Evolutionary conservation across 495 filamentous ascomycete species (phyloP), one percentile per base, ranked within the genome.

Genomic region (Neurospora terricola): DNA sequence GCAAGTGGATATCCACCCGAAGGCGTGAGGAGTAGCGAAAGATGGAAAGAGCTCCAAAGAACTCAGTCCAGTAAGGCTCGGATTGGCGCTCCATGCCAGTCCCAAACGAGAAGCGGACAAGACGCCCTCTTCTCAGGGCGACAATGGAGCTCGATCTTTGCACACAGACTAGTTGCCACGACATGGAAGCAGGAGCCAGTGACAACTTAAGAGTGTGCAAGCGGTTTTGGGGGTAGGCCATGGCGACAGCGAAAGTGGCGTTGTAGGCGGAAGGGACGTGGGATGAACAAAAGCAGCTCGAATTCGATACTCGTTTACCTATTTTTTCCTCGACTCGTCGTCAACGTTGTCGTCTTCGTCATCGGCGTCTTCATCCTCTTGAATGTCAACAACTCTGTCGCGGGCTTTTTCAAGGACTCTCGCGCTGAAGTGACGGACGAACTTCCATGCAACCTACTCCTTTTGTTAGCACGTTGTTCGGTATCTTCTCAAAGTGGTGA

Each of bases 201-300:
- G 94, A 85, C 91, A 96, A 94, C 94, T 97, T 89, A 96, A 96
- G 90, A 90, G 92, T 90, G 91, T 94, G 93, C 93, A 84, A 72
- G 81, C 78, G 69, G 59, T 42, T 54, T 70, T 23, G 5, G 70
- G 39, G 70, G 68, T 71, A 69, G 43, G 54, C 11, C 30, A 30
- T 62, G 45, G 30, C n/a, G 12, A 23, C 12, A 45, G 16, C 10
- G 11, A 10, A 71, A 11, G 27, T 48, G 34, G 27, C 27, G 34
- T 21, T 42, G 40, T 40, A 30, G 4, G 34, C 12, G 69, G 5
- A 23, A 43, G 18, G 38, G 36, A 59, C 23, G 34, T 14, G 69
- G 16, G 1, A 62, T 71, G 70, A 23, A 70, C 69, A 38, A 37
- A 71, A 48, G 36, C 48, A 54, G 21, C 42, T 38, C 38, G 18